phyloP scores from a whole-genome alignment of 352 stramenopile genomes.

The Globisporangium perplexum region DNA sequence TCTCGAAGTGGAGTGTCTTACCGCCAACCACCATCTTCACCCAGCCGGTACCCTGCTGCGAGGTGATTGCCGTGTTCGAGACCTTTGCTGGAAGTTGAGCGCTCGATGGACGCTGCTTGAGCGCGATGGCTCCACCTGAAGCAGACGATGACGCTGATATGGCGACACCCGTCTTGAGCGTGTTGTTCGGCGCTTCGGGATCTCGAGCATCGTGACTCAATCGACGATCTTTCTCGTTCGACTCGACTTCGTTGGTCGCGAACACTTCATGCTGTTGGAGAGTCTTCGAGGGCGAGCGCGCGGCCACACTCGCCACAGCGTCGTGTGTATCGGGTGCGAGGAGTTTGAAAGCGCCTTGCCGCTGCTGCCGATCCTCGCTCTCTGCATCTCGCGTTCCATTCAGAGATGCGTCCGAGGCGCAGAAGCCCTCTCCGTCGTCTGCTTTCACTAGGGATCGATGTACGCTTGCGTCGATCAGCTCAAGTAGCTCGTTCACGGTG shows the following conservation, averaged over 20 bases:
- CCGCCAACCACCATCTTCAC: constrained; percentile 31
- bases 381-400: neutral
- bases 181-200: neutral
- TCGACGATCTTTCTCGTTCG: neutral
- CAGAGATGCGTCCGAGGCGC: constrained; percentile 1
- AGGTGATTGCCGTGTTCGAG: neutral
- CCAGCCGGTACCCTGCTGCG: constrained; percentile 17
- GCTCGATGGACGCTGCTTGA: constrained; percentile 20
- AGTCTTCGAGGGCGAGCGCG: neutral
- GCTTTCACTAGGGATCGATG: constrained; percentile 7
- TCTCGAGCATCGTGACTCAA: neutral
- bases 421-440: constrained; percentile 1
- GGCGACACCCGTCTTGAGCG: neutral
- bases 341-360: neutral
- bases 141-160: neutral
- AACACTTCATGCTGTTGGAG: no score
- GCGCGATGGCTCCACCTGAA: neutral
- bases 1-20: constrained; percentile 40
- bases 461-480: constrained; percentile 20
- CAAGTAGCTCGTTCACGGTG: constrained; percentile 15
- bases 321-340: neutral
- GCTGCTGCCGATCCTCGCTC: neutral
- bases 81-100: constrained; percentile 11
- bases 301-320: neutral
- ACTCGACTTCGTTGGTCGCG: neutral